A percentile compares a stretch with the other conserved stretches of the same genome.
Conservation (phyloP, 2,329 filamentous ascomycete species). For the Ophiocordyceps unilateralis region DNA sequence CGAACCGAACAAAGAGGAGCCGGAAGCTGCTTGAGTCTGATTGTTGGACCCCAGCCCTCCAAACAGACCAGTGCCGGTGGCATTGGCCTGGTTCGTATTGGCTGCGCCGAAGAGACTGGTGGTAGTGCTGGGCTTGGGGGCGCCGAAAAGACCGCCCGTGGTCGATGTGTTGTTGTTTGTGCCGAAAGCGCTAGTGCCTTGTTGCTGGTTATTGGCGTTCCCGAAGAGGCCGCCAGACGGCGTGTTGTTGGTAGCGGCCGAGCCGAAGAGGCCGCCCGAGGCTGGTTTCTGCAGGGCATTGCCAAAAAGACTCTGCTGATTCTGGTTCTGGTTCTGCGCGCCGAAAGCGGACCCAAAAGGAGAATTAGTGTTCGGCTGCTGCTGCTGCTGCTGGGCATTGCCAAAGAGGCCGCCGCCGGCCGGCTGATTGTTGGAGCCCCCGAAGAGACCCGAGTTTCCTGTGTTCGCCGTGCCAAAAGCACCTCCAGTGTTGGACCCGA, state of each 20-base stretch:
- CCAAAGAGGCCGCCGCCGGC: constrained; percentile 29
- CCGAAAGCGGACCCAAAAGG: constrained; percentile 20
- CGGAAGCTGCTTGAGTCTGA: constrained; percentile 17
- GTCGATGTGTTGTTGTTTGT: constrained; percentile 12
- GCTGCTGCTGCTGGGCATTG: constrained; percentile 16
- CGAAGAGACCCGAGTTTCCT: constrained; percentile 22
- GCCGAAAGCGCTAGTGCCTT: constrained; percentile 17
- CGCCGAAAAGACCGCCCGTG: constrained; percentile 21
- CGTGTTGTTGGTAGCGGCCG: constrained; percentile 6
- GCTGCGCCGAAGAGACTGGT: constrained; percentile 23
- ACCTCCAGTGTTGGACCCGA: constrained; percentile 8
- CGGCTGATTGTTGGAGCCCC: constrained; percentile 14
- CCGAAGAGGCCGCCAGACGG: constrained; percentile 27
- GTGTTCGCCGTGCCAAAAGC: constrained; percentile 19
- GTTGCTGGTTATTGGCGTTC: constrained; percentile 22
- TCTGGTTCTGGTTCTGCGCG: constrained; percentile 9
- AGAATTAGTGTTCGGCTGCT: constrained; percentile 6
- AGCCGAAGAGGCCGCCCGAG: constrained; percentile 19
- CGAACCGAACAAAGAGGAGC: constrained; percentile 32
- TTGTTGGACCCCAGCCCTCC: constrained; percentile 20
- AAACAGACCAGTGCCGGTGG: constrained; percentile 25
- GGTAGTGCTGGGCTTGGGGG: constrained; percentile 15
- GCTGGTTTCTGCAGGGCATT: constrained; percentile 22
- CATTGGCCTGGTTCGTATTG: constrained; percentile 16
- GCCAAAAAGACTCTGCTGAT: constrained; percentile 26